Percentiles rank a stretch among this genome's conserved stretches.
Evolutionary conservation across 2,329 filamentous ascomycete genomes (phyloP).

Genomic region (Trichophaea hybrida): DNA sequence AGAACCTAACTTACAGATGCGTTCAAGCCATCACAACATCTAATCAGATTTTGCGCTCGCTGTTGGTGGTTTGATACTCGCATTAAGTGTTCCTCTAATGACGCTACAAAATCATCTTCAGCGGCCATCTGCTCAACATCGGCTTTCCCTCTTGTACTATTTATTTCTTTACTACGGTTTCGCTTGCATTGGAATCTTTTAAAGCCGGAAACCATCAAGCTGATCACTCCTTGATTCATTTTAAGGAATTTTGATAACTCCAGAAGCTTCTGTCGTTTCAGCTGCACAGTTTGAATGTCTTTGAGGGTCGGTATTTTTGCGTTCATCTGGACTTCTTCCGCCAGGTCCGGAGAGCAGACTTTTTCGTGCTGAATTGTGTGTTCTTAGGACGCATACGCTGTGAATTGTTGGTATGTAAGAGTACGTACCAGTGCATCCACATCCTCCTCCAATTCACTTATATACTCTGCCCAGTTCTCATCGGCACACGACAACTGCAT

Average conservation of each 20-base stretch:
- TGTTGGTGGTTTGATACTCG: neutral
- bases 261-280: neutral
- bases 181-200: neutral
- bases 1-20: no score
- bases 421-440: conserved; percentile 2
- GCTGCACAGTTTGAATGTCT: neutral
- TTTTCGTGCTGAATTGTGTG: no score
- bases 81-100: neutral
- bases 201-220: neutral
- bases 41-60: conserved; percentile 4
- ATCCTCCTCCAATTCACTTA: conserved; percentile 4
- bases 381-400: no score
- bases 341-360: no score
- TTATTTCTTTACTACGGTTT: neutral
- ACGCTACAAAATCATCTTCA: neutral
- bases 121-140: no score
- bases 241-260: neutral
- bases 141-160: neutral
- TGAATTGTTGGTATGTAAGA: neutral
- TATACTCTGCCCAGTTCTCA: conserved; percentile 1
- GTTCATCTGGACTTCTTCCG: no score
- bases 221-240: neutral
- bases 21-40: conserved; percentile 2
- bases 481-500: neutral
- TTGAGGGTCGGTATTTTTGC: neutral